Evolutionary conservation across 352 stramenopile genomes (phyloP), one percentile per base, ranked within the genome.

Genomic region (Globisporangium perplexum): DNA sequence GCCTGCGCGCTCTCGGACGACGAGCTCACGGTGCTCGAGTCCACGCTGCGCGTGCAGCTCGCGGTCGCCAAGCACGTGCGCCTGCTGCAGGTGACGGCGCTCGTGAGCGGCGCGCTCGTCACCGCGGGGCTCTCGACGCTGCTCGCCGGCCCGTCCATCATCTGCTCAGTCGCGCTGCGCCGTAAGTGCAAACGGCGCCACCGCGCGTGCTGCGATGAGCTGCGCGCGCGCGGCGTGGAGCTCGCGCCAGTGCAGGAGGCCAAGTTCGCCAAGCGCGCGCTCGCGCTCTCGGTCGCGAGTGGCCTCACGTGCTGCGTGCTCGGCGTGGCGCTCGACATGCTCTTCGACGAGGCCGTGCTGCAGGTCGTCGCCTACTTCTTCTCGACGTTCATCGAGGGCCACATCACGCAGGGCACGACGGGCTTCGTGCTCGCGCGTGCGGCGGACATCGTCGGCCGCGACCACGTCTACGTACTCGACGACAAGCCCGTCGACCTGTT

Each of bases 41-140:
- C 51, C 22, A 66, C 64, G 6, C 52, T 71, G 28, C 64, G 64
- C 42, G 64, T 71, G 47, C 64, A 71, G 56, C 49, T 71, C 31
- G 41, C 59, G 8, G 60, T 71, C 22, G 44, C 38, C 39, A 68
- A 65, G 33, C 50, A 59, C 30, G 60, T 68, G 31, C 55, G 56
- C 33, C 39, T 50, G 7, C 47, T 59, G 41, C 55, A 68, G 30
- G 26, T 68, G 39, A 63, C 60, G n/a, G 26, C 47, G 22, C 55
- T 53, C 5, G 20, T 66, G 18, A 57, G 60, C 42, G 36, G 35
- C 24, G 49, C 33, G 48, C 8, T 62, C 22, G 48, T 71, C 42
- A 65, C 60, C 7, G 60, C 55, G 4, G 55, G 55, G 12, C 24
- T 61, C 52, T 64, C 60, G 17, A 53, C 60, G 39, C 35, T 71